Base-by-base conservation (phyloP, 2,329 filamentous ascomycete species). In the Colletotrichum tamarilloi region DNA sequence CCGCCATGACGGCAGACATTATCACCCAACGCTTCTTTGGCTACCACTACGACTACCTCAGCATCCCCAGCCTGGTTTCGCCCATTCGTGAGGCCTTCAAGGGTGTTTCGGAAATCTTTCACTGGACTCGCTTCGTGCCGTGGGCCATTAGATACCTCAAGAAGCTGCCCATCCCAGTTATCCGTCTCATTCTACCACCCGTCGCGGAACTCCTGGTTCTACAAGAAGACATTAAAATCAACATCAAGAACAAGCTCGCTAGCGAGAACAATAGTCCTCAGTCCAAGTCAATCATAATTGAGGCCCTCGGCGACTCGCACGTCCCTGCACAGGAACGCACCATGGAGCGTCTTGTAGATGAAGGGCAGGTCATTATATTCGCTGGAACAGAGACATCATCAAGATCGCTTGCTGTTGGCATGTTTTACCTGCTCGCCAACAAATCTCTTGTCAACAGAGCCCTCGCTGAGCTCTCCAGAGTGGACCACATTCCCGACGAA, bases 341-440 rank as follows among this genome's bases (percentile, higher is more conserved):
- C 1, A 38, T 74, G 19, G 52, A 73, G 55, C 74, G 75, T 19
- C 49, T 76, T 6, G 38, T 74, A 19, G 75, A 77, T 26, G 77
- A 78, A 42, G 70, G 75, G 22, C 64, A 59, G 14, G 68, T 57
- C 12, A 38, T 78, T 19, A 16, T 77, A 16, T 57, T 74, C 42
- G 77, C 74, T 3, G 76, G 77, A 5, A 77, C 76, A 0, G 77
- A 77, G 55, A 76, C 77, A 1, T 67, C 76, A 1, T 64, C 75
- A 4, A 53, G 74, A 59, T 62, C 68, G 12, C 57, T 74, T 3
- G 71, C 65, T 14, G 53, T 74, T 7, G 66, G 53, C 9, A 56
- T 74, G 22, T 76, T 67, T 12, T 62, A 76, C 56, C 62, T 76
- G 1, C 49, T 75, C 26, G 70, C 26, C 11, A 42, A 77, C n/a